These are phyloP conservation scores for Nepenthes gracilis DNA, from an alignment of 148 eudicot species.

Conservation along the genomic window DNA sequence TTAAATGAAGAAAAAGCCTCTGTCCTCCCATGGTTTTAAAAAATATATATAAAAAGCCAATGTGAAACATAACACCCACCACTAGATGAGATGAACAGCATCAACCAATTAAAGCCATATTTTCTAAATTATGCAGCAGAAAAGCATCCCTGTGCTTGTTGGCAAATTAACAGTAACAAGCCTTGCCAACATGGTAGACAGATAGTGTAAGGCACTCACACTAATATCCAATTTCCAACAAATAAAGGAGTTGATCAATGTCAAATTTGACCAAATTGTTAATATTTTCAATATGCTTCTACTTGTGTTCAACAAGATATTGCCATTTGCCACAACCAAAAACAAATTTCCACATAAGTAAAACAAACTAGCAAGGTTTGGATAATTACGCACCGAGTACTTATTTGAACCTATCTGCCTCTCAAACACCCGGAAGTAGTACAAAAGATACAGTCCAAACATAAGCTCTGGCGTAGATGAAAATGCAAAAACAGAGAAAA, in stretches of 20 bases:
- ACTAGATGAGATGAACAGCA: background rate
- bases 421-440: slow-evolving; percentile 94
- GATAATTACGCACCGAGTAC: slow-evolving; percentile 55
- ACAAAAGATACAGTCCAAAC: slow-evolving; percentile 79
- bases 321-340: background rate
- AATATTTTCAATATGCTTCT: no score
- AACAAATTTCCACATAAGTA: background rate
- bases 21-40: no score
- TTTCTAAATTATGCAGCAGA: no score
- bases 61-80: background rate
- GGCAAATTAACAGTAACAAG: background rate
- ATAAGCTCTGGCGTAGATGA: slow-evolving; percentile 84
- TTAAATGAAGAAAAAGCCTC: background rate
- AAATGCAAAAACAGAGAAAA: slow-evolving; percentile 71
- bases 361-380: background rate
- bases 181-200: no score
- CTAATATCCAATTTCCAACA: no score
- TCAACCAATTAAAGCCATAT: background rate
- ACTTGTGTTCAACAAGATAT: background rate
- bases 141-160: background rate
- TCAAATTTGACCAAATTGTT: no score
- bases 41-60: no score
- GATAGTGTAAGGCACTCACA: no score
- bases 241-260: no score
- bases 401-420: slow-evolving; percentile 96